Base-by-base conservation (phyloP, 225 moss, liverwort and hornwort species). In the Physcomitrellopsis africana region DNA sequence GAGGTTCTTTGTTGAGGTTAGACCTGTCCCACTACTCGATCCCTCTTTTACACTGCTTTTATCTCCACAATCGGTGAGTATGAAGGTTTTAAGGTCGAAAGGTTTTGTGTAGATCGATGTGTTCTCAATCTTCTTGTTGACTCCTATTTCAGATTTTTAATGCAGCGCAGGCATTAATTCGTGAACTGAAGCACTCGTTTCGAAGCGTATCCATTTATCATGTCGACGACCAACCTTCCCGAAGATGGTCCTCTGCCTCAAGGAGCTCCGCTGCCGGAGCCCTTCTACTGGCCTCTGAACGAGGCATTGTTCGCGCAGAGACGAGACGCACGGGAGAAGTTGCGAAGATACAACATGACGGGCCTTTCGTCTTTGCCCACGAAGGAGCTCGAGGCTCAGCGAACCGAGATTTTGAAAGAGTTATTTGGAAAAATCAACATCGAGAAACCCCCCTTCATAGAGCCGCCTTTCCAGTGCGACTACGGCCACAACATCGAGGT, bases 401-500 rank as follows among this genome's bases (percentile, higher is more conserved):
- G 84, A 23, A 11, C 19, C 0, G 47, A 19, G 18, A 87, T 84
- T 18, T 37, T 87, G 0, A 14, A 53, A 0, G 76, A 77, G 51
- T 74, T 87, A 0, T 72, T 87, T 58, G 87, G 87, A 0, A 79
- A 81, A 37, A 26, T 80, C 11, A 65, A 87, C 51, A 37, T 32
- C 0, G 76, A 70, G 63, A 57, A 77, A 19, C 87, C 87, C 14
- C 83, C 92, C 8, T 72, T 78, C 69, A 86, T 96, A 43, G 93
- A 94, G 47, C 92, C 94, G 1, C 96, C 96, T 0, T 83, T 96
- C 59, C 80, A 83, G 4, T 84, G 89, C 55, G 96, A 96, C 74
- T 96, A 91, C 73, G 96, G 96, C 37, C 71, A 5, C 80, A 94
- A 94, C 73, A 80, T 94, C 73, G 84, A 87, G 68, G 67, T 85